Evolutionary conservation across 2,329 filamentous ascomycete genomes (phyloP).

Genomic region (Neoscytalidium dimidiatum): DNA sequence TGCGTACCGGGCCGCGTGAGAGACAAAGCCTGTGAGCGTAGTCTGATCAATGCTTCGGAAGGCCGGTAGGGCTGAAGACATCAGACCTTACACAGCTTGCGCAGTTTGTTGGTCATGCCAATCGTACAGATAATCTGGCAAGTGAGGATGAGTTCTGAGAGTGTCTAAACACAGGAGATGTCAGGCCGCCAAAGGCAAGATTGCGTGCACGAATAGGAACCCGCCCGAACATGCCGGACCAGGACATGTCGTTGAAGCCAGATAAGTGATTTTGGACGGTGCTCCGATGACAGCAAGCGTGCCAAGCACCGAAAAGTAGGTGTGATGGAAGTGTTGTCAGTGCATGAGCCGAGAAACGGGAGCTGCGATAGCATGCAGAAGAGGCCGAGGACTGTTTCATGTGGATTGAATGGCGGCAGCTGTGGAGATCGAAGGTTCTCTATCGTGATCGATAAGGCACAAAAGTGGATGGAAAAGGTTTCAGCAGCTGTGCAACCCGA

Average conservation of each 20-base stretch:
- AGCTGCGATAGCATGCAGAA: neutral
- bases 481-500: neutral
- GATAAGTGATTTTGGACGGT: neutral
- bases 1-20: conserved; percentile 3
- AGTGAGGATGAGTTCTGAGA: neutral
- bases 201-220: neutral
- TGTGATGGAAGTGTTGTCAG: conserved; percentile 7
- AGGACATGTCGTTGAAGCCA: neutral
- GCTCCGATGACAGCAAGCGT: conserved; percentile 1
- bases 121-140: neutral
- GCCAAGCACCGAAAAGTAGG: conserved; percentile 15
- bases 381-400: neutral
- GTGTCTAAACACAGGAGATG: neutral
- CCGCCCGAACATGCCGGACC: neutral
- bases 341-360: conserved; percentile 1
- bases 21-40: neutral
- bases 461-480: neutral
- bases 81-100: neutral
- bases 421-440: neutral
- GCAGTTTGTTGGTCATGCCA: neutral
- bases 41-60: neutral
- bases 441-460: neutral
- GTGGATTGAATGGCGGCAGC: neutral
- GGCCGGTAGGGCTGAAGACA: conserved; percentile 4
- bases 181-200: neutral